Evolutionary conservation across 1,139 yeast species (phyloP), one percentile per base, ranked within the genome.

Genomic region (Pichia cactophila): DNA sequence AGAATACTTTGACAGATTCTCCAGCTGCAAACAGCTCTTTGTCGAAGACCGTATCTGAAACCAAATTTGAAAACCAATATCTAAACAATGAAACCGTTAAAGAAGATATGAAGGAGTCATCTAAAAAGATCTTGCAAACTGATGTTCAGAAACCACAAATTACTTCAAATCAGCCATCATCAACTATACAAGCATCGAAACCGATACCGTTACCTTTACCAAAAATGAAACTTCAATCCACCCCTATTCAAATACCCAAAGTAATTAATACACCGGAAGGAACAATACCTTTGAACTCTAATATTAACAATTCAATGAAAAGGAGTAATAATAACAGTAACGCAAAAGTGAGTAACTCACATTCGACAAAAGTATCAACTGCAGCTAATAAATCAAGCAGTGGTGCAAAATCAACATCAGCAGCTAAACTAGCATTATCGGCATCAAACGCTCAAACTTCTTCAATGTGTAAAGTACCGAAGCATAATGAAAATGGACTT

Each of bases 401-500:
- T 31, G 16, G 8, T 37, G 14, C n/a, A 9, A 39, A 39, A 39
- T 12, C 14, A 6, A 14, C n/a, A 9, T 23, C 41, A 23, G 14
- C 38, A 17, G 2, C 23, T 17, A 16, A 16, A 9, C 8, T 5
- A 9, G 3, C 28, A 3, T 20, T 38, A 23, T 10, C 40, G 3
- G 12, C 33, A 6, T 36, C 48, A 7, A 16, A 31, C 14, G 11
- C 43, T 8, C 14, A 41, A 26, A 12, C 43, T 1, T 4, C 28
- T 12, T 10, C 28, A 20, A 20, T 16, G 5, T 10, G 12, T 23
- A 11, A n/a, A n/a, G 41, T 8, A 1, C 9, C 16, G 11, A 33
- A 40, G 35, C 23, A 37, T 2, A 6, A 11, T 3, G 42, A 45
- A 16, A 23, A 11, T 9, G 23, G 38, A 58, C 83, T 85, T 1